These are phyloP conservation scores for Graphilbum sp. DNA, from an alignment of 2,329 filamentous ascomycete genomes.

Conservation along the genomic window DNA sequence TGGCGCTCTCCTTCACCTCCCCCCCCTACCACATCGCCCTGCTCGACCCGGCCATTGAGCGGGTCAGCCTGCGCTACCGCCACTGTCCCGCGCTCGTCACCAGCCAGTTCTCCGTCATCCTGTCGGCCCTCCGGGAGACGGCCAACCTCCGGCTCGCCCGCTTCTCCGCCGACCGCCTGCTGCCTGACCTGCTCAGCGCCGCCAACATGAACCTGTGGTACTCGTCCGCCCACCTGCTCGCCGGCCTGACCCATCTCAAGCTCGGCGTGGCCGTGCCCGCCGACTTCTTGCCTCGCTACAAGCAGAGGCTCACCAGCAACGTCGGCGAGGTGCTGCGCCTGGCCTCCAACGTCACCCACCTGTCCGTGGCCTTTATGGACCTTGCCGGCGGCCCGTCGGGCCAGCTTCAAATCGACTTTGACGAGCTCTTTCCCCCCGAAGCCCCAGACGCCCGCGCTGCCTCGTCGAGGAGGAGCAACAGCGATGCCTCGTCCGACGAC, in stretches of 20 bases:
- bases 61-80: conserved; percentile 17
- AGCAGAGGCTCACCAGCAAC: conserved; percentile 24
- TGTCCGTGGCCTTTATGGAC: conserved; percentile 25
- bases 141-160: conserved; percentile 12
- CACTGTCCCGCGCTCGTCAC: conserved; percentile 20
- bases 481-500: not conserved
- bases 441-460: no score
- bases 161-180: conserved; percentile 25
- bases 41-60: conserved; percentile 16
- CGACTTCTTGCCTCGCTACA: conserved; percentile 22
- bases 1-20: conserved; percentile 20
- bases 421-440: conserved; percentile 16
- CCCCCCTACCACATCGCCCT: conserved; percentile 22
- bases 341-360: conserved; percentile 18
- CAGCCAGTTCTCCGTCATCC: conserved; percentile 15
- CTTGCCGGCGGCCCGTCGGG: conserved; percentile 21
- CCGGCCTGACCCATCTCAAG: conserved; percentile 21
- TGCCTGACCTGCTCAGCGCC: conserved; percentile 26
- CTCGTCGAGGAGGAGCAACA: conserved; percentile 1
- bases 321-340: conserved; percentile 25
- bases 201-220: conserved; percentile 19
- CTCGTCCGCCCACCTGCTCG: conserved; percentile 25
- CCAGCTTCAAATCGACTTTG: conserved; percentile 24
- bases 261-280: no score
- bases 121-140: conserved; percentile 8